Evolutionary conservation across 2,329 filamentous ascomycete genomes (phyloP), one percentile per base, ranked within the genome.

Genomic region (Leptographium procerum): DNA sequence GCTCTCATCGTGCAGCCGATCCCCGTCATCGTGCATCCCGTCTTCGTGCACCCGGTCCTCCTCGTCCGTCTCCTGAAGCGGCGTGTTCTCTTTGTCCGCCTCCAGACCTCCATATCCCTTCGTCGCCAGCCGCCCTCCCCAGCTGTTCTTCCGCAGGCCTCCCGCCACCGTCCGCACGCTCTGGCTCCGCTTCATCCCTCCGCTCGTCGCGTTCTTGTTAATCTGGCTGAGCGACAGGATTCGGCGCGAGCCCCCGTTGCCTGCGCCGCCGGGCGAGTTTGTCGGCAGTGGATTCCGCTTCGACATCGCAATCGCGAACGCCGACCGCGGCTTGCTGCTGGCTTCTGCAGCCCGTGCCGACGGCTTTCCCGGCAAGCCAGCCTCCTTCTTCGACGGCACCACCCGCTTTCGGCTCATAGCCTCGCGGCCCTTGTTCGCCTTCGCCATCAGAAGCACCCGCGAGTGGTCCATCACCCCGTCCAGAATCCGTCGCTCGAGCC

Each of bases 401-500:
- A 63, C 75, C 9, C 81, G 75, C 71, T 84, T 84, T 55, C 80
- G 78, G 68, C 73, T 82, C 81, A 84, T 83, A 61, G 75, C 72
- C 57, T 83, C 81, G 7, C 71, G 71, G 13, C 76, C 72, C 65
- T 76, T 77, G 64, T 70, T 74, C 4, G 81, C 74, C 73, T 89
- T 86, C 64, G 84, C 77, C 76, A 94, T 88, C 59, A 97, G 81
- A n/a, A 96, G 79, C 29, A 92, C 85, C 8, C 92, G 87, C 24
- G 92, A 96, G 69, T 97, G 92, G 66, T 97, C 91, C 74, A 99
- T 95, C 62, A 97, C 89, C 29, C 92, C 91, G 64, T 97, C 92
- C 34, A 99, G 76, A 64, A 99, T 96, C 29, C 94, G 86, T 56
- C 91, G 88, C 73, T 99, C 94, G 28, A 99, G 78, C 4, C 84